Evolutionary conservation across 1,284 basidiomycete genomes (phyloP), one percentile per base, ranked within the genome.

Genomic region (Entoloma clypeatum): DNA sequence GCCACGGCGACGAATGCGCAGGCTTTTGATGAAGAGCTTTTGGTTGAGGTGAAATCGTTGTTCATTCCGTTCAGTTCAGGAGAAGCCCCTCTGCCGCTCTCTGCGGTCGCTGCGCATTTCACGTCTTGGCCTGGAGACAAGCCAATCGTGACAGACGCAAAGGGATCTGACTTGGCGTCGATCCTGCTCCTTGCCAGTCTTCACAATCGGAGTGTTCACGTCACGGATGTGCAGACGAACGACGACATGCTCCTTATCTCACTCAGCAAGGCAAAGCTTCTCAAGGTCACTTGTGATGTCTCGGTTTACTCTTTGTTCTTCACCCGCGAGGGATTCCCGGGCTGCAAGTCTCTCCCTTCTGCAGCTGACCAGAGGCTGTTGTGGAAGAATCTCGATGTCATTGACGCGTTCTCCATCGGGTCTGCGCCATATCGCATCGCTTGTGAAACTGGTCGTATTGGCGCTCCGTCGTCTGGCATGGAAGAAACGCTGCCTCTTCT

Each of bases 261-360:
- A 5, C 74, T 99, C 37, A 92, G 91, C 74, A 99, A 99, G 69
- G 85, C 86, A 41, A 96, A 95, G 71, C 76, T 87, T 19, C 77
- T 99, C 53, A 86, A 90, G 58, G 95, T 98, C 44, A 98, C 94
- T 2, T 98, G 95, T 62, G 96, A 99, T 56, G 92, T 97, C 24
- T 83, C 93, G 7, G 77, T 98, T 37, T 98, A 92, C 64, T 79
- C 91, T 7, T 72, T 99, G 46, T 98, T 97, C 80, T 94, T 93
- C 69, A 81, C 79, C 17, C 75, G 72, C 41, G 84, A 87, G 49
- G 77, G 88, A 52, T 93, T 79, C 68, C 81, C 82, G 4, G 67
- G 67, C 2, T 74, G 82, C 5, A 68, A 64, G 7, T 77, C 79
- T 54, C 73, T 99, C 28, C 94, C 95, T 1, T 74, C 86, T 0